phyloP scores from a whole-genome alignment of 2,329 filamentous ascomycete species.

The Hymenotorrendiella dingleyae region DNA sequence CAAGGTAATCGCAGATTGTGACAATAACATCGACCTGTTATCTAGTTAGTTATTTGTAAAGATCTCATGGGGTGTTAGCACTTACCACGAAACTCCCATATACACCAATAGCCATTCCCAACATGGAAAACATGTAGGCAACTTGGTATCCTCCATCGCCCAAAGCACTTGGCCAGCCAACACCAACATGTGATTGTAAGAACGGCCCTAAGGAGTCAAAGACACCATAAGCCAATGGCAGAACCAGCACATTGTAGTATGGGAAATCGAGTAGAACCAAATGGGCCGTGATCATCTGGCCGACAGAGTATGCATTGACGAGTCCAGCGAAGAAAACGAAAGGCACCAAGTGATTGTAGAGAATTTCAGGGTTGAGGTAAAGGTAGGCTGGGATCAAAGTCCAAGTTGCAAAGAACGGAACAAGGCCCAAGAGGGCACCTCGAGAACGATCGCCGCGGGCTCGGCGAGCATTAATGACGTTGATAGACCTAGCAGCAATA shows the following conservation, averaged over 20 bases:
- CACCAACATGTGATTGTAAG: slow-evolving; percentile 47
- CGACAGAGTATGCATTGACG: slow-evolving; percentile 91
- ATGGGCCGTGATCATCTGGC: slow-evolving; percentile 92
- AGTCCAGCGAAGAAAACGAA: slow-evolving; percentile 86
- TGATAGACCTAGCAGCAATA: slow-evolving; percentile 52
- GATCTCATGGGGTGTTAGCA: background rate
- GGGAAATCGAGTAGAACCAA: slow-evolving; percentile 84
- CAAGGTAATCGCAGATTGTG: slow-evolving; percentile 94
- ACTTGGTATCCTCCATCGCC: slow-evolving; percentile 80
- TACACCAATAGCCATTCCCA: slow-evolving; percentile 80
- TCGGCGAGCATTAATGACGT: slow-evolving; percentile 78
- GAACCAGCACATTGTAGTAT: slow-evolving; percentile 77
- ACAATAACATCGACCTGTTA: slow-evolving; percentile 78
- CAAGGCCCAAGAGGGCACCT: slow-evolving; percentile 72
- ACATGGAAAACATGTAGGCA: slow-evolving; percentile 81
- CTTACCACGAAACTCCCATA: slow-evolving; percentile 88
- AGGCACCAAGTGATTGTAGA: slow-evolving; percentile 77
- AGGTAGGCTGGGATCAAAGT: slow-evolving; percentile 71
- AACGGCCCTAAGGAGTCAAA: slow-evolving; percentile 72
- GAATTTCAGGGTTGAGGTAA: slow-evolving; percentile 76
- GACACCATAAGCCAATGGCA: slow-evolving; percentile 74
- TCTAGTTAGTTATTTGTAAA: background rate
- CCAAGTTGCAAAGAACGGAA: slow-evolving; percentile 79
- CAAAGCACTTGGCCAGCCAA: slow-evolving; percentile 71
- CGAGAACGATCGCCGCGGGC: slow-evolving; percentile 66